Evolutionary conservation across 2,329 filamentous ascomycete genomes (phyloP), one percentile per base, ranked within the genome.

Genomic region (Biscogniauxia marginata): DNA sequence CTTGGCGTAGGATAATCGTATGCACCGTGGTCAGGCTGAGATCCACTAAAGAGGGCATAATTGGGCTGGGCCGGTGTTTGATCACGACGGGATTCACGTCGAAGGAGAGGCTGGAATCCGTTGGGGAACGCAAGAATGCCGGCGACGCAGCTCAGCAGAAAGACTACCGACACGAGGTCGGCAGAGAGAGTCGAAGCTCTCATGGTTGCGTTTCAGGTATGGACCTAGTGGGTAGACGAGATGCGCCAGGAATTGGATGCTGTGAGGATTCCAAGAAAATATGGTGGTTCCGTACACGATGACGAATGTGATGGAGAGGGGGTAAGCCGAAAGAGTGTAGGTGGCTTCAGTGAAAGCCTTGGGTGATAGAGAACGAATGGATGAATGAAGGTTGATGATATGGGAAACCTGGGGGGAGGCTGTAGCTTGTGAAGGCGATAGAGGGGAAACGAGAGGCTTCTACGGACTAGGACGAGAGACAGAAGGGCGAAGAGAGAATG

Each of bases 91-190:
- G 45, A 25, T 25, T 55, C 53, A 43, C 30, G 60, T 46, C 55
- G 49, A 43, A 53, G 13, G n/a, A 52, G 49, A 6, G 30, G 43
- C 20, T 56, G 25, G 4, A 49, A 45, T 46, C 24, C 43, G 20
- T 54, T 51, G 5, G 58, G 50, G 44, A 55, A 43, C 6, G 66
- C 65, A 18, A 50, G 48, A 20, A 61, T 56, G 45, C 55, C 39
- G 16, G 65, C 56, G 25, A 67, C 11, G 46, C 49, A 67, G 50
- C 60, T 51, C 16, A 73, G 46, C 20, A 76, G 53, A 49, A 67
- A 30, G 22, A 68, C 55, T 54, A 70, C 71, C 64, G 70, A 74
- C 60, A 71, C 56, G 24, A 75, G 52, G 65, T 70, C 67, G 59
- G 67, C 53, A 59, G 66, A 58, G 52, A 73, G 59, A 64, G 65